A percentile compares a stretch with the other conserved stretches of the same genome.
Conservation (phyloP, 345 rosid species). For the Acer yangbiense region DNA sequence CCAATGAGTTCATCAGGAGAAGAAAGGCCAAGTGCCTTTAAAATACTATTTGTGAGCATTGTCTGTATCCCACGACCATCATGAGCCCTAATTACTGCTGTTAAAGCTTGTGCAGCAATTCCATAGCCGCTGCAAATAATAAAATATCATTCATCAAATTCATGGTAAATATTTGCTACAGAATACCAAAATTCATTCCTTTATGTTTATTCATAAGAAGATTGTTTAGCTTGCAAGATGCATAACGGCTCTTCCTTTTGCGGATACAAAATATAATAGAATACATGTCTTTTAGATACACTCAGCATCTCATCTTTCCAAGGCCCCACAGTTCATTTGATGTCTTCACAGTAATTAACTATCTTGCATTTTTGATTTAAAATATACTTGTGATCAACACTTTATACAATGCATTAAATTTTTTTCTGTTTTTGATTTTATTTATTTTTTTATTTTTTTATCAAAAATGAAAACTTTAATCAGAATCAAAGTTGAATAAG, state of each 20-base stretch:
- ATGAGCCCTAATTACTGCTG: slow-evolving; percentile 83
- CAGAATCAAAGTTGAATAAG: background rate
- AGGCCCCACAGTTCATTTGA: background rate
- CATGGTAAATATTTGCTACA: background rate
- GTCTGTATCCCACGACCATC: slow-evolving; percentile 94
- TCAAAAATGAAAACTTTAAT: too few species aligned
- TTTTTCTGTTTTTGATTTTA: too few species aligned
- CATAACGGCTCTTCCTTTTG: background rate
- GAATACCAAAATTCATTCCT: background rate
- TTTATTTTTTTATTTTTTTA: too few species aligned
- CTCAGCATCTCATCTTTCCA: background rate
- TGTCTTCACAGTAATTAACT: background rate
- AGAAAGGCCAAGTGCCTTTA: slow-evolving; percentile 66
- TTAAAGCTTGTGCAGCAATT: slow-evolving; percentile 91
- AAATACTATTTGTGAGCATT: slow-evolving; percentile 60
- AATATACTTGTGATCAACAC: background rate
- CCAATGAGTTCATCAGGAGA: slow-evolving; percentile 86
- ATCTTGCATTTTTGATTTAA: background rate
- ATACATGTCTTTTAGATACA: background rate
- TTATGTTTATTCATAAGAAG: background rate
- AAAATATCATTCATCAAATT: background rate
- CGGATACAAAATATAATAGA: background rate
- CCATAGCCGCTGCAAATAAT: slow-evolving; percentile 74
- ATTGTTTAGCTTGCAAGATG: background rate
- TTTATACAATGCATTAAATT: background rate